Base-by-base conservation (phyloP, 2,329 filamentous ascomycete genomes). In the Leptographium procerum region DNA sequence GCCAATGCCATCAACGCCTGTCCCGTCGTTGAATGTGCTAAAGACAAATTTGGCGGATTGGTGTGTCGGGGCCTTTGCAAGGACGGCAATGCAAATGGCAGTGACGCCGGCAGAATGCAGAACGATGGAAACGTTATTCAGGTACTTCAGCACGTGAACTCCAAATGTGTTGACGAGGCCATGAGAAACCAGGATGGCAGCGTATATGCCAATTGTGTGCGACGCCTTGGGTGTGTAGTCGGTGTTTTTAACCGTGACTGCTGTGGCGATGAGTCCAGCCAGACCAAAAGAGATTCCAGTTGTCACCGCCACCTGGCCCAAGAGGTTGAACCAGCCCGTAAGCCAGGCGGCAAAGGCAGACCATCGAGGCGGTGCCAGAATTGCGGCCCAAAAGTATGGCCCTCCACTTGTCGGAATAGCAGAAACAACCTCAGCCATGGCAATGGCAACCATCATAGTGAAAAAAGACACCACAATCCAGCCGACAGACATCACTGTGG, bases 361-460 rank as follows among this genome's bases (percentile, higher is more conserved):
- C 68, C 68, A 71, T 2, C 64, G 64, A 7, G 72, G 69, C 1
- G 79, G 79, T 3, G 81, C 78, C 34, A 84, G 72, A 62, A 82
- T 74, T 1, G 80, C 80, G 1, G 79, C 74, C 81, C 81, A 84
- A 67, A 82, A 83, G 65, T 84, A 84, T 1, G 80, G 80, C 1
- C 81, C 81, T 45, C 80, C 81, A 52, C 73, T 75, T 1, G 79
- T 82, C 0, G 81, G 81, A 60, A 83, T 80, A 1, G 81, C 80
- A 7, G 77, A 80, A 8, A 81, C 79, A 63, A 83, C 80, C 65
- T 83, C 80, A 22, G 79, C 79, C 79, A 83, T 82, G 55, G 77
- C 74, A 8, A 76, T 69, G 14, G 77, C 79, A 26, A 82, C 77
- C 53, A 77, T 73, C 62, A 81, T 70, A 6, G 79, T 83, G 67